Conservation (phyloP, 2,329 filamentous ascomycete genomes). For the Phoma sp. region DNA sequence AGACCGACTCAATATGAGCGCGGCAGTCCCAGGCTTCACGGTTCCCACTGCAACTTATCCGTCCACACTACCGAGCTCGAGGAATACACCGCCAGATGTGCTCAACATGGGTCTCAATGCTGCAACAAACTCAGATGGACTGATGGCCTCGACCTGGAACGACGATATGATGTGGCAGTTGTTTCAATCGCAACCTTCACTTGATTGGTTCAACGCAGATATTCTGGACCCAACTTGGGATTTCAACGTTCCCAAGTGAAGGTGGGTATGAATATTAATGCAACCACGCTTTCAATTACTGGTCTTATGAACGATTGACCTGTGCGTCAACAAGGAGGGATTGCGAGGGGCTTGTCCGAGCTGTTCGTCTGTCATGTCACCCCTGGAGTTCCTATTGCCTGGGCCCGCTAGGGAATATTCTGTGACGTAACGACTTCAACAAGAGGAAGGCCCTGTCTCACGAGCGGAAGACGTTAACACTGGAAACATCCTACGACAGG, state of each 20-base stretch:
- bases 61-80: constrained; percentile 2
- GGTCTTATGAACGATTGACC: too few species aligned
- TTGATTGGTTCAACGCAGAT: constrained; percentile 45
- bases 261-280: neutral
- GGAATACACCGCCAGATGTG: constrained; percentile 3
- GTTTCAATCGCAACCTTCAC: constrained; percentile 41
- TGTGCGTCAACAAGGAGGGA: neutral
- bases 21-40: constrained; percentile 4
- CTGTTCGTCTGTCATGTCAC: too few species aligned
- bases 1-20: neutral
- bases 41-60: neutral
- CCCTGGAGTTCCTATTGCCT: too few species aligned
- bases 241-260: constrained; percentile 19
- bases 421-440: too few species aligned
- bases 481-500: too few species aligned
- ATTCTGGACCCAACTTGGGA: constrained; percentile 39
- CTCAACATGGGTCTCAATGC: neutral
- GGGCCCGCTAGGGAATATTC: too few species aligned
- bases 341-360: too few species aligned
- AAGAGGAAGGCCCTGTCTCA: too few species aligned
- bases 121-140: constrained; percentile 1
- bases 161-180: constrained; percentile 45
- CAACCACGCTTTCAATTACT: neutral
- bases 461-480: too few species aligned
- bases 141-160: constrained; percentile 33